Percentiles rank a stretch among this genome's conserved stretches.
Evolutionary conservation across 257 asterid species (phyloP).

Genomic region (Plectranthus barbatus): DNA sequence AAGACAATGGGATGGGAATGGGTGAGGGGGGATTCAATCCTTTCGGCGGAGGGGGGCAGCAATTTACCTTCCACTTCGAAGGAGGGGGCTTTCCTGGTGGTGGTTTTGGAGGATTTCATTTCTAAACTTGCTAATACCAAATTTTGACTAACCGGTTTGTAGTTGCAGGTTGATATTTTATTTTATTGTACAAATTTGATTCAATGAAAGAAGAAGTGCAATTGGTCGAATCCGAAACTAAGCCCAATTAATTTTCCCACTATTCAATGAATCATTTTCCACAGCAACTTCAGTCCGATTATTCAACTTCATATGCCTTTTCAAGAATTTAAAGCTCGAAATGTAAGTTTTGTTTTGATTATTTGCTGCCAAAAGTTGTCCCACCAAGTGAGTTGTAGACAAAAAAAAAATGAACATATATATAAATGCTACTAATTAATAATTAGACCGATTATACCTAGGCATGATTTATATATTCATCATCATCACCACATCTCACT

Average conservation of each 20-base stretch:
- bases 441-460: slow-evolving; percentile 16
- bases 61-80: slow-evolving; percentile 76
- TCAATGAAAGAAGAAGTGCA: too few species aligned
- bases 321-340: too few species aligned
- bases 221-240: not conserved
- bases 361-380: too few species aligned
- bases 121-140: slow-evolving; percentile 28
- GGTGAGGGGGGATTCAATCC: slow-evolving; percentile 87
- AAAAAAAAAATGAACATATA: not conserved
- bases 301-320: too few species aligned
- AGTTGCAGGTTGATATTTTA: slow-evolving; percentile 11
- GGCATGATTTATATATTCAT: slow-evolving; percentile 15
- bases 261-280: too few species aligned
- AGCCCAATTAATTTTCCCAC: too few species aligned
- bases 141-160: slow-evolving; percentile 23
- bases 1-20: slow-evolving; percentile 60
- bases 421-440: not conserved
- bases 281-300: too few species aligned
- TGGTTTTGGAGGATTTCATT: slow-evolving; percentile 65
- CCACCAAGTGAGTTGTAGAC: too few species aligned
- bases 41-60: slow-evolving; percentile 80
- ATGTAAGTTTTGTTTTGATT: too few species aligned
- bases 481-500: slow-evolving; percentile 6
- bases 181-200: slow-evolving; percentile 15
- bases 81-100: slow-evolving; percentile 67